A percentile compares a stretch with the other conserved stretches of the same genome.
These are phyloP conservation scores for Toxicodendron radicans DNA, from an alignment of 345 rosid genomes.

Conservation along the genomic window DNA sequence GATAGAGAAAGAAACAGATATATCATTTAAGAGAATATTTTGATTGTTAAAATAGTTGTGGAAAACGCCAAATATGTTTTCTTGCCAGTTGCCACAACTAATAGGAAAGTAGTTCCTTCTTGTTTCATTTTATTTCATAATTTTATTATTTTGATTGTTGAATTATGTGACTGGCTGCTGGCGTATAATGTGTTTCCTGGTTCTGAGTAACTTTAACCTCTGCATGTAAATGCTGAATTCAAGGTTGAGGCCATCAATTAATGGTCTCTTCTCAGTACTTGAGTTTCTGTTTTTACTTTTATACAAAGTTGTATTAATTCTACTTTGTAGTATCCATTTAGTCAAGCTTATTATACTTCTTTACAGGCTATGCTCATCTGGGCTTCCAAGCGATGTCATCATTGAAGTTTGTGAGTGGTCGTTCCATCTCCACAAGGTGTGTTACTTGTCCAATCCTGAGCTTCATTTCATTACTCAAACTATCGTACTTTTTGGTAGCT, in stretches of 20 bases:
- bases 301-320: neutral
- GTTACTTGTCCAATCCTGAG: neutral
- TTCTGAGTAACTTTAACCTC: neutral
- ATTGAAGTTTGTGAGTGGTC: constrained; percentile 70
- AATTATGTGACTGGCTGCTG: neutral
- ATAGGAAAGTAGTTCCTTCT: neutral
- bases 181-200: neutral
- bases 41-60: no score
- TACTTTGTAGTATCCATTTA: neutral
- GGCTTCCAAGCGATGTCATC: constrained; percentile 73
- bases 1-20: neutral
- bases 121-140: neutral
- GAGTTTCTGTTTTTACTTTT: neutral
- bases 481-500: neutral
- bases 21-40: neutral
- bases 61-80: no score
- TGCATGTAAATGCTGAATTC: neutral
- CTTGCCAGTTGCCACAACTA: neutral
- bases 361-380: constrained; percentile 70
- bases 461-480: neutral
- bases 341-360: neutral
- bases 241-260: neutral
- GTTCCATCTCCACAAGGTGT: constrained; percentile 89
- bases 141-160: neutral
- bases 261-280: neutral